Base-by-base conservation (phyloP, 192 early-diverging fungal genomes). In the Linnemannia exigua region DNA sequence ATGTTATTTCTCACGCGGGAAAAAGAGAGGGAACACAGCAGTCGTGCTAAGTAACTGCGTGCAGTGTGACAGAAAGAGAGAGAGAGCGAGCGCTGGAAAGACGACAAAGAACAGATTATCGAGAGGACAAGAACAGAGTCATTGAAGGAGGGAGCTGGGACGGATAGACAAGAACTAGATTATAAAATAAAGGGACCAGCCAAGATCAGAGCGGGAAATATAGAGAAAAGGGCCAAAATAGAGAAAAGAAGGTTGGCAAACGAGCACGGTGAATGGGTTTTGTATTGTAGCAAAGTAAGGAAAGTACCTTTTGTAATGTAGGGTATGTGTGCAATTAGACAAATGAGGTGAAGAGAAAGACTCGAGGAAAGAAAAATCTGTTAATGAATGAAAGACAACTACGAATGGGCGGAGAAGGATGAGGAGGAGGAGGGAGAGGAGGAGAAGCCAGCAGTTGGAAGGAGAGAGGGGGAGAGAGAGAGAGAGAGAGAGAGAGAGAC, bases 1-100 rank as follows among this genome's bases (percentile, higher is more conserved):
- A 50, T 50, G 28, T 31, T 63, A 63, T 63, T 63, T 63, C 58
- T 63, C 58, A 63, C 58, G 58, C 58, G 58, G 58, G 58, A 63
- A 61, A n/a, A 61, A 31, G 28, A 25, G 58, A n/a, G 28, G 58
- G 58, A 63, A 28, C 14, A 25, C 58, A 63, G 28, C 58, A 2
- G 41, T 44, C 5, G 41, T 9, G 9, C 41, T 44, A 44, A 44
- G 5, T 44, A 9, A 44, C 3, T 44, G 41, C n/a, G n/a, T n/a
- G 41, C 41, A 44, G 41, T 44, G 9, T 6, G 9, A 44, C 3
- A 9, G 41, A 44, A 9, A 6, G 9, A 3, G 9, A 44, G 41
- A 9, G 41, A 44, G 41, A 44, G n/a, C n/a, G n/a, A n/a, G n/a
- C n/a, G n/a, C n/a, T n/a, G n/a, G n/a, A n/a, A n/a, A n/a, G n/a